Percentiles rank a stretch among this genome's conserved stretches.
Conservation (phyloP, 139 green algal genomes). For the Tetraselmis chui region DNA sequence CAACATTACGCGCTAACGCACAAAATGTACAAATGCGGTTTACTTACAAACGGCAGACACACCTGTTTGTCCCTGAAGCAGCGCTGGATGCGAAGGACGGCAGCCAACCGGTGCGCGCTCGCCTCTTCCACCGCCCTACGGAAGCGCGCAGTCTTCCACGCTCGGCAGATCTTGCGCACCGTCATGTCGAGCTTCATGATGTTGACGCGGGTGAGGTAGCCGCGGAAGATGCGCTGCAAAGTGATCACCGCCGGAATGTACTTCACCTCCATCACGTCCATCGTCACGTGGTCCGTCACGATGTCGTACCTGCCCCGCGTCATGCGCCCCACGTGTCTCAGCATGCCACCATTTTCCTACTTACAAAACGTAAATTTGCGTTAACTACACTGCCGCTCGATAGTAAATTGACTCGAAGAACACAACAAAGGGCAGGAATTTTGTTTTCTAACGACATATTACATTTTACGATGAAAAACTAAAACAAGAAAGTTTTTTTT, state of each 20-base stretch:
- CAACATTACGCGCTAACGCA: too few species aligned
- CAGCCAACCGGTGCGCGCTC: not conserved
- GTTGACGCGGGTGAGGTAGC: not conserved
- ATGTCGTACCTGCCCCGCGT: slow-evolving; percentile 10
- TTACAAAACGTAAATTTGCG: too few species aligned
- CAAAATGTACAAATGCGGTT: too few species aligned
- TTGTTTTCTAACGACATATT: too few species aligned
- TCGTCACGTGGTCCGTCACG: slow-evolving; percentile 4
- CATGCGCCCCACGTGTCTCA: too few species aligned
- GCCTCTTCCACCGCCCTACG: not conserved
- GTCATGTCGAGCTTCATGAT: slow-evolving; percentile 2
- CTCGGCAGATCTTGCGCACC: not conserved
- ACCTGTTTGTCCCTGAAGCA: not conserved
- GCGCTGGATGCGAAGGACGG: not conserved
- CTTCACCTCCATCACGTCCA: slow-evolving; percentile 6
- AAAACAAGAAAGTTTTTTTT: too few species aligned
- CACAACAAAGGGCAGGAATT: too few species aligned
- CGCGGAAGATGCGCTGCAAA: slow-evolving; percentile 2
- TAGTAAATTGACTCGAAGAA: too few species aligned
- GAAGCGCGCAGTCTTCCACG: not conserved
- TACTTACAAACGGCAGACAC: not conserved
- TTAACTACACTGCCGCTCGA: too few species aligned
- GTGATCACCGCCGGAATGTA: not conserved
- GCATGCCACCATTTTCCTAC: too few species aligned
- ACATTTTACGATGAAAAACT: too few species aligned